Percentiles rank a stretch among this genome's conserved stretches.
Conservation (phyloP, 352 stramenopile genomes). For the Pythium sp. region DNA sequence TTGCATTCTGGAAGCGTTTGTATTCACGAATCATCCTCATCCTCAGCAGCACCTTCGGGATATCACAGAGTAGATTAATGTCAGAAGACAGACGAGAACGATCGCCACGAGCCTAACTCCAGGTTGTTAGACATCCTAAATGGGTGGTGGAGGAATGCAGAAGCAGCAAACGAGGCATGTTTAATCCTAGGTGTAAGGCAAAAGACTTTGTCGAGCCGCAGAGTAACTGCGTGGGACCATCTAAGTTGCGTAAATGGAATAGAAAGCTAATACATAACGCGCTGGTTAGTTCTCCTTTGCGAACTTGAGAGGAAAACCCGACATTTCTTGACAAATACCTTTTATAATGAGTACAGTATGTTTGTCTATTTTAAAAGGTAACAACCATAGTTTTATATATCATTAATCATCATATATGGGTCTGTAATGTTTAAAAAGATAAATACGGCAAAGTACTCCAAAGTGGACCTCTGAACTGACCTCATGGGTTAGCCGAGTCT, state of each 20-base stretch:
- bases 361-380: no score
- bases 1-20: background rate
- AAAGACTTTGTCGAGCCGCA: no score
- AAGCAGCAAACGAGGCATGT: background rate
- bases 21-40: background rate
- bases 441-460: background rate
- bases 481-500: background rate
- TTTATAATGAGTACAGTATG: background rate
- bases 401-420: background rate
- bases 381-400: no score
- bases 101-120: background rate
- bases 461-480: background rate
- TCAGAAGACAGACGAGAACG: background rate
- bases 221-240: no score
- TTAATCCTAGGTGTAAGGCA: no score
- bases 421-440: background rate
- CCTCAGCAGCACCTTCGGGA: background rate
- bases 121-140: background rate
- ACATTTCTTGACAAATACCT: background rate
- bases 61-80: background rate
- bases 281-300: background rate
- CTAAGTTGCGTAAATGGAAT: background rate
- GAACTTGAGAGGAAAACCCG: background rate
- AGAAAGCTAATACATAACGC: background rate
- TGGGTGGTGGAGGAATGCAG: background rate